A percentile compares a stretch with the other conserved stretches of the same genome.
Conservation (phyloP, 306 rosid genomes). For the Macrotyloma uniflorum region DNA sequence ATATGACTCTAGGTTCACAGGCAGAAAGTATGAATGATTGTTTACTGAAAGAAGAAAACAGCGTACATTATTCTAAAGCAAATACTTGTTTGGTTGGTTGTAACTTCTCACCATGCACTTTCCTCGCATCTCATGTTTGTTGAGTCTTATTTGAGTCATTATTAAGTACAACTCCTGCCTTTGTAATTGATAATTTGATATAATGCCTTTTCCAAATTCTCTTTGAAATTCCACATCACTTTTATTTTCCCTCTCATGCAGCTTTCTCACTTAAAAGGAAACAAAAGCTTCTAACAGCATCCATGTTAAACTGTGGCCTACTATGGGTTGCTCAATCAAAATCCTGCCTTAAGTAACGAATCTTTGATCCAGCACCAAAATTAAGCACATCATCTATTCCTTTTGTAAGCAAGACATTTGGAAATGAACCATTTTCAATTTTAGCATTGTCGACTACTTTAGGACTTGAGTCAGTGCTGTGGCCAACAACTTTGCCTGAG, state of each 20-base stretch:
- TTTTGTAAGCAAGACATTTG: constrained; percentile 23
- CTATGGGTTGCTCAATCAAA: constrained; percentile 24
- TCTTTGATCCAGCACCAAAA: constrained; percentile 15
- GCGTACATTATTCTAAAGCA: background rate
- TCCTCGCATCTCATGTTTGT: constrained; percentile 7
- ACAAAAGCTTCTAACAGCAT: constrained; percentile 27
- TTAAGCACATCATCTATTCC: constrained; percentile 18
- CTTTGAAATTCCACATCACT: constrained; percentile 1
- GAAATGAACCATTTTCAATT: constrained; percentile 29
- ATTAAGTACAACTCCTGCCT: background rate
- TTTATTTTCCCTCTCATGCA: constrained; percentile 17
- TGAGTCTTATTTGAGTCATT: background rate
- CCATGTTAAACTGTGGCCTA: constrained; percentile 5
- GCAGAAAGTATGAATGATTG: background rate
- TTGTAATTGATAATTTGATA: background rate
- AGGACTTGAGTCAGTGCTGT: background rate
- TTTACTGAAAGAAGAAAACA: background rate
- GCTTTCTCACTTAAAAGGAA: constrained; percentile 21
- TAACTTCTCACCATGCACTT: constrained; percentile 14
- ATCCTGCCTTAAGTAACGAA: background rate
- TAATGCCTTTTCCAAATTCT: background rate
- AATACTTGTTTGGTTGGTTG: background rate
- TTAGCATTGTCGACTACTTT: constrained; percentile 20
- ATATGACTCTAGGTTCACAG: background rate
- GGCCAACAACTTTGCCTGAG: background rate